Percentiles rank a stretch among this genome's conserved stretches.
Conservation (phyloP, 345 rosid genomes). For the Brassica cretica region DNA sequence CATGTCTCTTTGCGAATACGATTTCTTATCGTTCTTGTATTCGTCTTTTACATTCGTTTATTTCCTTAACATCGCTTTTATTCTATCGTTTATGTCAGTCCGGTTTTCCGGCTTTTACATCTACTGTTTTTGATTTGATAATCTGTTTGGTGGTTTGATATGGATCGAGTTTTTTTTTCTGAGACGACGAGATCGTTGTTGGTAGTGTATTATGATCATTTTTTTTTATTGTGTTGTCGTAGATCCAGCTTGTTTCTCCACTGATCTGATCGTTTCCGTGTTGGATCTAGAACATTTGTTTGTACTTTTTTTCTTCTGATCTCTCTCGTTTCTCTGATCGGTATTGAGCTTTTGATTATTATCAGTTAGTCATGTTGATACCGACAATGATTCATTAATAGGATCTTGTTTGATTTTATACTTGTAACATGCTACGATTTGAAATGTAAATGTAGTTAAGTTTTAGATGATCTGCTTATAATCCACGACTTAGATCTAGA, state of each 20-base stretch:
- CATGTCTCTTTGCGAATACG: no score
- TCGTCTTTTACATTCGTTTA: no score
- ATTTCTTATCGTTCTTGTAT: no score
- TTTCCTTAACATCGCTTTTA: no score
- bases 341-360: not conserved
- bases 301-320: not conserved
- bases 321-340: not conserved
- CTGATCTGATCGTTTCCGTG: conserved; percentile 9
- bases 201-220: conserved; percentile 22
- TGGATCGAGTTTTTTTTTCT: not conserved
- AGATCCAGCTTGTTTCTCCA: conserved; percentile 18
- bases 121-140: not conserved
- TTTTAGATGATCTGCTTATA: not conserved
- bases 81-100: no score
- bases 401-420: not conserved
- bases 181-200: not conserved
- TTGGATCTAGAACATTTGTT: conserved; percentile 10
- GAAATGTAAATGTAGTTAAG: not conserved
- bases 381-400: not conserved
- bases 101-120: no score
- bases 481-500: conserved; percentile 5
- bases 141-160: not conserved
- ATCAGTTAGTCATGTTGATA: conserved; percentile 18
- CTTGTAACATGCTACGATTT: no score
- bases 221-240: not conserved